Conservation (phyloP, 345 rosid genomes). For the Gossypium turneri region DNA sequence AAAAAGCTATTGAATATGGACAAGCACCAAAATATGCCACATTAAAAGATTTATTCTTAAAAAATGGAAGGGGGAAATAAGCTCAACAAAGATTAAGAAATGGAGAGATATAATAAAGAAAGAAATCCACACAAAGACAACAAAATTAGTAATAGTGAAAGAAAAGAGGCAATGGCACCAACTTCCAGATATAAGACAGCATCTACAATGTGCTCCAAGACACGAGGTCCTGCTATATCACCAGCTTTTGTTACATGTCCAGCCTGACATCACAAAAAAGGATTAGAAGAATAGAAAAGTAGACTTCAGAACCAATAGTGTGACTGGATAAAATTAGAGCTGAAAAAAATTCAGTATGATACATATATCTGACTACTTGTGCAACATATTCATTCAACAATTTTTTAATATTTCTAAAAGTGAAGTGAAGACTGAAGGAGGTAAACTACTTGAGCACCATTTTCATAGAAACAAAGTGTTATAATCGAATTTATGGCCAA, state of each 20-base stretch:
- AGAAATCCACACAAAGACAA: not conserved
- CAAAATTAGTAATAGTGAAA: slow-evolving; percentile 19
- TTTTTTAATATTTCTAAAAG: not conserved
- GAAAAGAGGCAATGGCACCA: slow-evolving; percentile 28
- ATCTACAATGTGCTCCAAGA: slow-evolving; percentile 97
- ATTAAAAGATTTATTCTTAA: not conserved
- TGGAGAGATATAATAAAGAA: not conserved
- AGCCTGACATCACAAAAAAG: slow-evolving; percentile 41
- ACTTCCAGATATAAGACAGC: slow-evolving; percentile 94
- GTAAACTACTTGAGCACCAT: not conserved
- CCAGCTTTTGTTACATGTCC: slow-evolving; percentile 94
- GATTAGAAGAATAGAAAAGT: slow-evolving; percentile 1
- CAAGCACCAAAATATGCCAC: not conserved
- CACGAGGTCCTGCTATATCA: slow-evolving; percentile 96
- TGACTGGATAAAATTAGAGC: not conserved
- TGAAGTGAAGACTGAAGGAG: not conserved
- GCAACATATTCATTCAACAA: not conserved
- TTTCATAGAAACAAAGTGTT: not conserved
- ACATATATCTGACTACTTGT: slow-evolving; percentile 8
- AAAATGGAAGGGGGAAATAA: not conserved
- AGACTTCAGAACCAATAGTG: slow-evolving; percentile 4
- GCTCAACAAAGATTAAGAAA: not conserved
- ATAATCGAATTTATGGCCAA: not conserved
- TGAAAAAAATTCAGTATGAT: not conserved
- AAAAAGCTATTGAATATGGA: not conserved